A percentile compares a stretch with the other conserved stretches of the same genome.
phyloP scores from a whole-genome alignment of 257 asterid genomes.

The Striga asiatica region DNA sequence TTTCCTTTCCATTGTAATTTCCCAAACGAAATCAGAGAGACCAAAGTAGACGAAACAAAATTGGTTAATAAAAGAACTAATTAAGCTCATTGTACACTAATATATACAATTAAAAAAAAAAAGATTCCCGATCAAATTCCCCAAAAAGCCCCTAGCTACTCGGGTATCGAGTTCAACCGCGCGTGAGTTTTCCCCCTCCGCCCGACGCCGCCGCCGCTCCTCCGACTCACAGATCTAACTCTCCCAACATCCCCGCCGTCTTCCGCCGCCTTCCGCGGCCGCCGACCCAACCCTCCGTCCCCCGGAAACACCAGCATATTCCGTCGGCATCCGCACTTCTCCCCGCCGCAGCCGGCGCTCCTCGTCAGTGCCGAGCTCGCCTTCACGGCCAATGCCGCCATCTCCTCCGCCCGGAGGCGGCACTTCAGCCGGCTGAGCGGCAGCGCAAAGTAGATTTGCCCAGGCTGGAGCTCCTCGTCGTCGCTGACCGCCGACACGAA shows the following conservation, averaged over 20 bases:
- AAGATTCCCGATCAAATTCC: constrained; percentile 1
- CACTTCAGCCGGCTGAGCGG: constrained; percentile 48
- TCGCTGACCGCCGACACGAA: constrained; percentile 55
- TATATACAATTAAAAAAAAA: constrained; percentile 33
- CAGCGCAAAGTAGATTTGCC: constrained; percentile 79
- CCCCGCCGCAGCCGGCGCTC: constrained; percentile 28
- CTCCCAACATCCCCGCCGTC: constrained; percentile 6
- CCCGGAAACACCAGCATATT: constrained; percentile 25
- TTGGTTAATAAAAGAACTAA: not conserved
- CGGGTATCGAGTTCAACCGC: constrained; percentile 61
- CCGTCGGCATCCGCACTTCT: constrained; percentile 51
- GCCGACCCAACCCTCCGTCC: constrained; percentile 18
- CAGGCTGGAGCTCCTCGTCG: constrained; percentile 73
- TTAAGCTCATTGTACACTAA: constrained; percentile 10
- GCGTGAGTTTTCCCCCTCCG: constrained; percentile 38
- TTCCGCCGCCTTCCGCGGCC: constrained; percentile 20
- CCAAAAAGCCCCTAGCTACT: constrained; percentile 38
- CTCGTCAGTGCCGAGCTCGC: constrained; percentile 80
- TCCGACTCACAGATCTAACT: constrained; percentile 21
- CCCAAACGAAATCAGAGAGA: too few species aligned
- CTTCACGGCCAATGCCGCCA: constrained; percentile 97
- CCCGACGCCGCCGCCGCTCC: constrained; percentile 21
- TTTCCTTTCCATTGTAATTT: not conserved
- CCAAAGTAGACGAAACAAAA: not conserved
- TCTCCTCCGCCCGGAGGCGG: constrained; percentile 71